Evolutionary conservation across 1,284 basidiomycete genomes (phyloP).

Genomic region (Sanghuangporus sanghuang): DNA sequence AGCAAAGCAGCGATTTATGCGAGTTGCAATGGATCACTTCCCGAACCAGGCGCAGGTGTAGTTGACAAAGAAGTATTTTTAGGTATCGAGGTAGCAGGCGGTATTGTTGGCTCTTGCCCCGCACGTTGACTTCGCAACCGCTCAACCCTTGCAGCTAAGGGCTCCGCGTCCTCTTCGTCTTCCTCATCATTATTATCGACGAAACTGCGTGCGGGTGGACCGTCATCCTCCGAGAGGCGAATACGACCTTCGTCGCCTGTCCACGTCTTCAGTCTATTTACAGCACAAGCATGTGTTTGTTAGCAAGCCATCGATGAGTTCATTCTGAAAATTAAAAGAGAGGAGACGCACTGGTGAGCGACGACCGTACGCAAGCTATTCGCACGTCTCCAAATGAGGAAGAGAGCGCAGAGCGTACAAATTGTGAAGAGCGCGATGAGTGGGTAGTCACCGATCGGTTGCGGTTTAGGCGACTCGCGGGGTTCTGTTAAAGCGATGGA

Average conservation of each 20-base stretch:
- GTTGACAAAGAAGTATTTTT: background rate
- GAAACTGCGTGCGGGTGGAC: slow-evolving; percentile 61
- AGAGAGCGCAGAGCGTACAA: slow-evolving; percentile 53
- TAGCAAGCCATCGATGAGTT: background rate
- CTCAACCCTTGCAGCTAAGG: slow-evolving; percentile 9
- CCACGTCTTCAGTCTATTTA: slow-evolving; percentile 53
- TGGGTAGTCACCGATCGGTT: slow-evolving; percentile 55
- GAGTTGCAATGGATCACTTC: background rate
- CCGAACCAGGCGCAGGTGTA: background rate
- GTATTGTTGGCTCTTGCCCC: too few species aligned
- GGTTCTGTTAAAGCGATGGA: slow-evolving; percentile 40
- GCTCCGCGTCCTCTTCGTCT: slow-evolving; percentile 26
- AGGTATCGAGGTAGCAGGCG: background rate
- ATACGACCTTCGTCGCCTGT: slow-evolving; percentile 51
- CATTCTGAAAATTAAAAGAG: background rate
- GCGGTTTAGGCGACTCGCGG: slow-evolving; percentile 52
- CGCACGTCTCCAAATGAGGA: slow-evolving; percentile 62
- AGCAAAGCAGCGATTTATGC: background rate
- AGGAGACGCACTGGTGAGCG: slow-evolving; percentile 51
- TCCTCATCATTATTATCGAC: slow-evolving; percentile 60
- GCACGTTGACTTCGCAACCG: background rate
- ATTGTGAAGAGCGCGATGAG: slow-evolving; percentile 55
- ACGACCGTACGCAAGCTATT: slow-evolving; percentile 53
- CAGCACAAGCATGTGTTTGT: background rate
- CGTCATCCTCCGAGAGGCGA: slow-evolving; percentile 67